Conservation (phyloP, 2,329 filamentous ascomycete genomes). For the Pseudopithomyces maydicus region DNA sequence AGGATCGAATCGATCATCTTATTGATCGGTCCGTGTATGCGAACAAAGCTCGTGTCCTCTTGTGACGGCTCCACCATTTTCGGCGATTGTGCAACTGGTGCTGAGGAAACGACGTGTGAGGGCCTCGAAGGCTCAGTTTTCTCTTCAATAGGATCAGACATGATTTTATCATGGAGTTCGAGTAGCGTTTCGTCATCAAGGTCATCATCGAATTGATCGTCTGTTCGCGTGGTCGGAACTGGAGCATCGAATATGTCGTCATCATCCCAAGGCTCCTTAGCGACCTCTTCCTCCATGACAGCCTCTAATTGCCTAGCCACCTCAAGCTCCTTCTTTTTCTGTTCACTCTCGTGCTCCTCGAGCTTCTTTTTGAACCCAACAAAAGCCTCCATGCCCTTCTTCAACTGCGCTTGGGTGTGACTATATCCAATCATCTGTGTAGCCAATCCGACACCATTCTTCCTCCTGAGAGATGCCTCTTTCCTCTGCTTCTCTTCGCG, state of each 20-base stretch:
- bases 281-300: conserved; percentile 23
- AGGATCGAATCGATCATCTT: conserved; percentile 30
- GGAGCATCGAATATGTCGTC: conserved; percentile 22
- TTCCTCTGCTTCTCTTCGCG: conserved; percentile 38
- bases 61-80: conserved; percentile 3
- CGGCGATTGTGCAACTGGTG: conserved; percentile 3
- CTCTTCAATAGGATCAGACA: conserved; percentile 31
- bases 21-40: conserved; percentile 38
- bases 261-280: conserved; percentile 42
- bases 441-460: conserved; percentile 41
- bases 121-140: conserved; percentile 1
- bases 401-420: conserved; percentile 43
- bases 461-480: conserved; percentile 32
- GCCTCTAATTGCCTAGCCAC: conserved; percentile 26
- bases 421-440: conserved; percentile 47
- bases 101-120: conserved; percentile 1
- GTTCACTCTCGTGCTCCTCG: conserved; percentile 27
- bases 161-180: conserved; percentile 31
- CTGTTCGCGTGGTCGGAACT: conserved; percentile 1
- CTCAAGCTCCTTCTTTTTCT: conserved; percentile 22
- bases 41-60: conserved; percentile 27
- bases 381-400: conserved; percentile 46
- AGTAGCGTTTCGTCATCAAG: conserved; percentile 41
- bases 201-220: conserved; percentile 33
- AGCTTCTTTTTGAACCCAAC: conserved; percentile 32